Base-by-base conservation (phyloP, 208 protist species). In the Acanthamoeba healyi region DNA sequence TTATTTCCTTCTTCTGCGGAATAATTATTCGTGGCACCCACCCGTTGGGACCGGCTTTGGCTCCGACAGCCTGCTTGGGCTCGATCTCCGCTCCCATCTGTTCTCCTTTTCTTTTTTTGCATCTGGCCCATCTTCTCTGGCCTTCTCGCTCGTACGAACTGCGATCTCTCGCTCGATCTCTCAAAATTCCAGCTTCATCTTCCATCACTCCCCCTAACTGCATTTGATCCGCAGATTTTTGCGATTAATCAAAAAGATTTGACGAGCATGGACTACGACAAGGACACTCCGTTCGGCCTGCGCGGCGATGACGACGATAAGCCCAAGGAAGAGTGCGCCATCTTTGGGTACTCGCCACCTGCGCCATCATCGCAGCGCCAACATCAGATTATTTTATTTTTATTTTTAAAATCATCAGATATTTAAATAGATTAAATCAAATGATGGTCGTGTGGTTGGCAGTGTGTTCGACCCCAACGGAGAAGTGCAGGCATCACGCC, bases 311-410 rank as follows among this genome's bases (percentile, higher is more conserved):
- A 94, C 36, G 46, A 32, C 10, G 94, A 88, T 12, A 94, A 96
- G 49, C 95, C 95, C 81, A 89, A 94, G 44, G 95, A 96, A 38
- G 92, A 94, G 34, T 96, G 95, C 84, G 95, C 90, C 14, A 89
- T 96, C 26, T 96, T 96, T 84, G 89, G 89, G 89, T 94, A 46
- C 26, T 61, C 10, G 7, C 34, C 40, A 10, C 34, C 42, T 32
- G 7, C 72, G 10, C 17, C 26, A 54, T 15, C 72, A 26, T 42
- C 38, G 6, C 15, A 54, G 49, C 2, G 9, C 56, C 15, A 0
- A 0, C 19, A 7, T 5, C 22, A 67, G 9, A 4, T 32, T 7
- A 29, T 17, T 0, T 14, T 10, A 5, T 70, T 34, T 49, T 40
- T 15, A 67, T 26, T 40, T 42, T 40, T 40, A 3, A 17, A 0